Evolutionary conservation across 768 basidiomycete genomes (phyloP).

Genomic region (Cystobasidium tubakii): DNA sequence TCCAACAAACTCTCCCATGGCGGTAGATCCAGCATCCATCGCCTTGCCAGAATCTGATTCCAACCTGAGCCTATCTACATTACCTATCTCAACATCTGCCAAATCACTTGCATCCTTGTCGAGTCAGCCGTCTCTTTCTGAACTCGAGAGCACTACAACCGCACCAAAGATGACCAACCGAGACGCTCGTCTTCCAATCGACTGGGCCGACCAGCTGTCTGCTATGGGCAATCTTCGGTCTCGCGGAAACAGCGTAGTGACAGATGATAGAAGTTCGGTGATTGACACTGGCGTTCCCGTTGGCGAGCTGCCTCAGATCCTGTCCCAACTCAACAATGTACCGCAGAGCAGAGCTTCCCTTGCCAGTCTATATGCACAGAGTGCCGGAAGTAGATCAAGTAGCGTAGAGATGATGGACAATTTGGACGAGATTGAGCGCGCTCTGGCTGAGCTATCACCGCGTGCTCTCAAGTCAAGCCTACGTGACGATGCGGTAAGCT

Average conservation of each 20-base stretch:
- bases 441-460: constrained; percentile 44
- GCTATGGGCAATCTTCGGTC: background rate
- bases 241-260: background rate
- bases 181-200: background rate
- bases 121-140: constrained; percentile 8
- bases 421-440: constrained; percentile 46
- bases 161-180: background rate
- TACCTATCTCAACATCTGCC: background rate
- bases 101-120: constrained; percentile 9
- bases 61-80: background rate
- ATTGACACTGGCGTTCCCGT: background rate
- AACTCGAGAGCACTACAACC: background rate
- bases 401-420: constrained; percentile 43
- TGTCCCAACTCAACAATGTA: background rate
- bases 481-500: background rate
- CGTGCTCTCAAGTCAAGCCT: constrained; percentile 27
- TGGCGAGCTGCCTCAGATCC: background rate
- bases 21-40: background rate
- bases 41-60: constrained; percentile 20
- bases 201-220: constrained; percentile 6
- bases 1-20: background rate
- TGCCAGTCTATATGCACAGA: constrained; percentile 6
- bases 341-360: constrained; percentile 5
- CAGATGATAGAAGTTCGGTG: background rate
- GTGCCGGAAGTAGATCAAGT: constrained; percentile 18